These are phyloP conservation scores for Solanum raphanifolium DNA, from an alignment of 257 asterid species.

Conservation along the genomic window DNA sequence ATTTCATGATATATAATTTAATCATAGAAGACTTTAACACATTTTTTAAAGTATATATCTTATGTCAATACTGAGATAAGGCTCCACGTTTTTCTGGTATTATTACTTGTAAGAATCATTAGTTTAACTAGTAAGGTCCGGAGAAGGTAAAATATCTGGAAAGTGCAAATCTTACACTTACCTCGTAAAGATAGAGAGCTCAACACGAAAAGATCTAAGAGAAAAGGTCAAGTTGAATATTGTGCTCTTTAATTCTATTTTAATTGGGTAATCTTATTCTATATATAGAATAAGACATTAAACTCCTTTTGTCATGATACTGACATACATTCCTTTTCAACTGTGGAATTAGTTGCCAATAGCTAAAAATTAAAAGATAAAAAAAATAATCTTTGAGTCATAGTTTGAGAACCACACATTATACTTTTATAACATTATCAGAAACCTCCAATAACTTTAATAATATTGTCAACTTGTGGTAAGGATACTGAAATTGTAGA, in stretches of 20 bases:
- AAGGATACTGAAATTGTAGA: neutral
- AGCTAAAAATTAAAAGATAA: neutral
- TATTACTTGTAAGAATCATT: neutral
- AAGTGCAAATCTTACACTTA: neutral
- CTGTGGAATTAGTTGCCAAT: neutral
- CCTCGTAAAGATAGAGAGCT: neutral
- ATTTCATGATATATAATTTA: neutral
- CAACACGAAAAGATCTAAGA: neutral
- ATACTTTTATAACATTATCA: neutral
- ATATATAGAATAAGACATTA: neutral
- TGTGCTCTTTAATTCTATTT: neutral
- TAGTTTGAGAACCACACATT: neutral
- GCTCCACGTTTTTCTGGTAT: neutral
- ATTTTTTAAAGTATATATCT: neutral
- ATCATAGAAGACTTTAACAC: neutral
- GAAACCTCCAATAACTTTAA: neutral
- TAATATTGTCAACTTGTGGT: neutral
- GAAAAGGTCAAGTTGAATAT: neutral
- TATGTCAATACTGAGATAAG: neutral
- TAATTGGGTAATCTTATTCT: neutral
- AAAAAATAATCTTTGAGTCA: neutral
- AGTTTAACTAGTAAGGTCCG: neutral
- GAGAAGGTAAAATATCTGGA: accelerated
- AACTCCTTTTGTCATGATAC: neutral
- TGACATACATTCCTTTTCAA: neutral